Evolutionary conservation across 73 alveolate species (phyloP).

Genomic region (Loxodes magnus): DNA sequence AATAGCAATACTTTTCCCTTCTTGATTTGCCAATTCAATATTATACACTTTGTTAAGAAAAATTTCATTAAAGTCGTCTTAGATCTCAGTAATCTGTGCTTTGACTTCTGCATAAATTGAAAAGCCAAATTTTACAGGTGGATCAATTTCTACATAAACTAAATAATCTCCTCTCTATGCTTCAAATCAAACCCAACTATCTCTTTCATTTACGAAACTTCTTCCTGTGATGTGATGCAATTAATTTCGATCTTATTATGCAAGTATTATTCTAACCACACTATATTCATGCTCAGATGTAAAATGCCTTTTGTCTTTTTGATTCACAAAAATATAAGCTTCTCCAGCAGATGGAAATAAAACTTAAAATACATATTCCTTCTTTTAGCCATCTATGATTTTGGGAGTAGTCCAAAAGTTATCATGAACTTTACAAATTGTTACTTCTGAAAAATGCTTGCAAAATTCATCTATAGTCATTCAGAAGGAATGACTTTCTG

Average conservation of each 20-base stretch:
- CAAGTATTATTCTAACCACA: neutral
- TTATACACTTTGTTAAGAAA: too few species aligned
- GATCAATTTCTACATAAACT: slow-evolving; percentile 50
- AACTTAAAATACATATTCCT: slow-evolving; percentile 31
- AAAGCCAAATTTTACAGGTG: slow-evolving; percentile 18
- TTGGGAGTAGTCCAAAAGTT: slow-evolving; percentile 16
- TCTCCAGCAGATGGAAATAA: slow-evolving; percentile 29
- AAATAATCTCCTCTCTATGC: slow-evolving; percentile 56
- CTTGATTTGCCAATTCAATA: too few species aligned
- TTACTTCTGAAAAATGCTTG: slow-evolving; percentile 38
- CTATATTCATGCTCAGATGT: slow-evolving; percentile 2
- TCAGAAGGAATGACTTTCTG: too few species aligned
- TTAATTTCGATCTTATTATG: neutral
- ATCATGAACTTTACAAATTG: slow-evolving; percentile 51
- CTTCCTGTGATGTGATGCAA: neutral
- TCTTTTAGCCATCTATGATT: slow-evolving; percentile 11
- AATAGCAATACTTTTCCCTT: too few species aligned
- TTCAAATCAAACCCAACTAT: slow-evolving; percentile 42
- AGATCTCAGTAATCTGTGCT: too few species aligned
- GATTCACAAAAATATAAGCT: slow-evolving; percentile 16
- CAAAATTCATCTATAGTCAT: slow-evolving; percentile 61
- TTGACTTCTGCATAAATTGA: slow-evolving; percentile 12
- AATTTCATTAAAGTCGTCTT: too few species aligned
- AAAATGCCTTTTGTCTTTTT: slow-evolving; percentile 38
- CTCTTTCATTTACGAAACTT: slow-evolving; percentile 28